phyloP scores from a whole-genome alignment of 225 moss, liverwort and hornwort species.

The Bryum argenteum region DNA sequence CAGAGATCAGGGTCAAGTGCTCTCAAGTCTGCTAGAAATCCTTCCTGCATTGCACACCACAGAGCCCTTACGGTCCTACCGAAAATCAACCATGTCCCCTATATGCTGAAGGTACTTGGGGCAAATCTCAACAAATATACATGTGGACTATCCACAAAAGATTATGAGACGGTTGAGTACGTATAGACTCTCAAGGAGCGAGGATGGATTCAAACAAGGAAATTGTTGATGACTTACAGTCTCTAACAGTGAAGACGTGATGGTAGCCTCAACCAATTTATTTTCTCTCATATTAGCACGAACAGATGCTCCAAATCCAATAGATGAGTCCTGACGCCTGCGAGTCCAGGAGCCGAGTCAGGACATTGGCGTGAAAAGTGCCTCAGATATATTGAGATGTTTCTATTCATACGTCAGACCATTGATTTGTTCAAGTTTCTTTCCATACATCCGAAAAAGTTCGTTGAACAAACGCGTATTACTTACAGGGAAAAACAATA shows the following conservation, averaged over 20 bases:
- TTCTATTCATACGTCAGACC: background rate
- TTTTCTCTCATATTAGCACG: slow-evolving; percentile 92
- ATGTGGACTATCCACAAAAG: no score
- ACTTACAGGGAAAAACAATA: background rate
- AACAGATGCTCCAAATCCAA: slow-evolving; percentile 95
- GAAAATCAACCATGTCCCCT: slow-evolving; percentile 7
- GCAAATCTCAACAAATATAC: background rate
- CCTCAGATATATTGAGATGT: background rate
- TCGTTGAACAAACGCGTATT: background rate
- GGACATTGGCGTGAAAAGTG: background rate
- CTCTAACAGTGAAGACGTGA: slow-evolving; percentile 90
- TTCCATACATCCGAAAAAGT: background rate
- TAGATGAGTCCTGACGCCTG: slow-evolving; percentile 97
- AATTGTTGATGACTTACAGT: slow-evolving; percentile 50
- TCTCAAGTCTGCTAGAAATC: slow-evolving; percentile 76
- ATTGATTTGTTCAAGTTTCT: background rate
- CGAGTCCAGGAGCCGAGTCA: slow-evolving; percentile 8
- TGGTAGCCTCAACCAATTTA: slow-evolving; percentile 76
- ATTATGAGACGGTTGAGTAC: no score
- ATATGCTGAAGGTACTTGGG: background rate
- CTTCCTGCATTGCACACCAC: slow-evolving; percentile 86
- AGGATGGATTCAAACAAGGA: slow-evolving; percentile 6
- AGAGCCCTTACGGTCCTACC: no score
- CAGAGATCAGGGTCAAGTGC: slow-evolving; percentile 78
- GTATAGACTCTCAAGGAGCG: slow-evolving; percentile 12